Base-by-base conservation (phyloP, 352 stramenopile genomes). In the Globisporangium paddicum region DNA sequence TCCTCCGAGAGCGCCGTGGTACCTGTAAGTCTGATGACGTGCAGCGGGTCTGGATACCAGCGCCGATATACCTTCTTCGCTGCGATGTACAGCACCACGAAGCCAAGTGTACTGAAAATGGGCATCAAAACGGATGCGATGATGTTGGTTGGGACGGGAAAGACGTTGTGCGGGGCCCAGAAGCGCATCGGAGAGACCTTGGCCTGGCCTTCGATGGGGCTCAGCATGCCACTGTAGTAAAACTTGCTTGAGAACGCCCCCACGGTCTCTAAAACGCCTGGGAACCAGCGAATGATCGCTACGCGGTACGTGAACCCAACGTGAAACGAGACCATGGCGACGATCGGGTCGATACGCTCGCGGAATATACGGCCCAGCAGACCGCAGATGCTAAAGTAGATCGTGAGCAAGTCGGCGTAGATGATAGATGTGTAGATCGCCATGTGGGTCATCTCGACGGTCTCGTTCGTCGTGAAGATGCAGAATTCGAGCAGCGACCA, bases 401-500 rank as follows among this genome's bases (percentile, higher is more conserved):
- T 50, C 19, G 26, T 56, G 26, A 67, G 38, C n/a, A 70, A 41
- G 45, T 70, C 59, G 0, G 49, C 60, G 38, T 45, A 25, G 3
- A 67, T 46, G 59, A 67, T 64, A 0, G 19, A 5, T 2, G 47
- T 25, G 28, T 37, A 61, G 42, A 55, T 55, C 2, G 5, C 14
- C 34, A 54, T 18, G 6, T 30, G 28, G 2, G 16, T 38, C 21
- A 35, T 2, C 21, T 11, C 14, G 7, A 4, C 40, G 62, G 9
- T 69, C 37, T 23, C 64, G 21, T 74, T 76, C 68, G 9, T 79
- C 68, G 8, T 66, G n/a, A n/a, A 67, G 26, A 83, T 64, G 34
- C 69, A 72, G 40, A 81, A 79, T 41, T 84, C 74, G 16, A 62
- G 56, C 9, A 84, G 30, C 2, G 67, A 70, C 75, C 75, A 86